Conservation (phyloP, 768 basidiomycete species). For the Tricholoma sp. region DNA sequence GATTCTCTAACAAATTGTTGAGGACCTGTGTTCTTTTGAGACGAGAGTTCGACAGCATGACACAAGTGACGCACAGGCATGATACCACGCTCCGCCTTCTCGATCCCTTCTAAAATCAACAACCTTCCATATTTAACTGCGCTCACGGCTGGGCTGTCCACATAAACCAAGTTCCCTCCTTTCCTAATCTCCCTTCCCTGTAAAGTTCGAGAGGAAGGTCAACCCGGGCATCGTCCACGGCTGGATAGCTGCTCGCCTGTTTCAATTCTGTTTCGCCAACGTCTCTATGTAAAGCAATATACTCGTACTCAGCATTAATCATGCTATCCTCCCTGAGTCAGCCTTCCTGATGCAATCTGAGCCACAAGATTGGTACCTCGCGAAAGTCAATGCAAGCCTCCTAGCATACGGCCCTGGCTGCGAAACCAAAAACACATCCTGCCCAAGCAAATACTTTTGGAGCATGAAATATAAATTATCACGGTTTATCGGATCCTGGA, state of each 20-base stretch:
- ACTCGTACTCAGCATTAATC: constrained; percentile 66
- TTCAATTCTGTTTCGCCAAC: constrained; percentile 72
- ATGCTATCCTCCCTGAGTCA: constrained; percentile 29
- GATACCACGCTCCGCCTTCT: constrained; percentile 68
- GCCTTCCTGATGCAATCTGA: neutral
- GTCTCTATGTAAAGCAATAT: constrained; percentile 61
- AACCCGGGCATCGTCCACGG: neutral
- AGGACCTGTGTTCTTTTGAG: constrained; percentile 32
- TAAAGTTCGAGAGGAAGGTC: neutral
- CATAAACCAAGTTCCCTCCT: constrained; percentile 61
- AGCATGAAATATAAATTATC: constrained; percentile 62
- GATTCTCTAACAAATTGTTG: constrained; percentile 65
- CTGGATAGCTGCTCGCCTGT: constrained; percentile 33
- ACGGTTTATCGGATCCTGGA: constrained; percentile 45
- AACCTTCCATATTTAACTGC: constrained; percentile 63
- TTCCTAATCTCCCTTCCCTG: constrained; percentile 57
- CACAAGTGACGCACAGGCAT: constrained; percentile 47
- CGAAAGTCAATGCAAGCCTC: constrained; percentile 57
- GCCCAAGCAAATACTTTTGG: constrained; percentile 64
- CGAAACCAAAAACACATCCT: constrained; percentile 61
- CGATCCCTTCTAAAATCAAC: constrained; percentile 64
- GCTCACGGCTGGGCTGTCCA: constrained; percentile 62
- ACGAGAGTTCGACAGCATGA: neutral
- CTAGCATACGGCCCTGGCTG: constrained; percentile 68
- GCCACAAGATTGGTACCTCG: constrained; percentile 31